Evolutionary conservation across 495 filamentous ascomycete species (phyloP).

Genomic region (Umbilicaria muhlenbergii): DNA sequence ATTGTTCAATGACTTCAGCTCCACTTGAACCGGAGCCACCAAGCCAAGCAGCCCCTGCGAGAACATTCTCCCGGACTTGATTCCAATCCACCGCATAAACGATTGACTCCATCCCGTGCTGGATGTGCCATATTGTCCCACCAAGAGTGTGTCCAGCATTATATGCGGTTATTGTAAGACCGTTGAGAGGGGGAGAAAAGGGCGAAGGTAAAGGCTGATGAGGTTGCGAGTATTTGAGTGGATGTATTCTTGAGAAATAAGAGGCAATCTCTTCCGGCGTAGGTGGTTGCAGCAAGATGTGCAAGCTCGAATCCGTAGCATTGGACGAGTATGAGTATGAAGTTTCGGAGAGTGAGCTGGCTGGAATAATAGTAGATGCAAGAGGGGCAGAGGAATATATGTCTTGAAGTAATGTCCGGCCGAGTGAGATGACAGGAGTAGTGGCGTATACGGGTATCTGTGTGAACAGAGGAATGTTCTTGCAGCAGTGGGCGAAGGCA

Average conservation of each 20-base stretch:
- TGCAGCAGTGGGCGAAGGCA: conserved; percentile 93
- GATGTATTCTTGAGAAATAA: conserved; percentile 86
- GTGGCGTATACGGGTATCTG: conserved; percentile 96
- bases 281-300: conserved; percentile 67
- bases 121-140: conserved; percentile 97
- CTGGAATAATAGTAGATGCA: conserved; percentile 63
- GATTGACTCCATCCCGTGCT: conserved; percentile 90
- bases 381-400: conserved; percentile 81
- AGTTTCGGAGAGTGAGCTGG: conserved; percentile 49
- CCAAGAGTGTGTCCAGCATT: conserved; percentile 91
- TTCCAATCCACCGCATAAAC: conserved; percentile 99
- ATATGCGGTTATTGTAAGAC: conserved; percentile 93
- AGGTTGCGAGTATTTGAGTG: conserved; percentile 91
- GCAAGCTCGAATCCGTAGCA: conserved; percentile 16
- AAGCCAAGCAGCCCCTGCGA: conserved; percentile 86
- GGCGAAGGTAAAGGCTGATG: conserved; percentile 75
- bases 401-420: conserved; percentile 80
- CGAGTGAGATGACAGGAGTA: conserved; percentile 79
- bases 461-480: conserved; percentile 80
- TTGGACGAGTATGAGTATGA: conserved; percentile 28
- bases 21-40: conserved; percentile 67
- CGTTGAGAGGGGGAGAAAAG: conserved; percentile 74
- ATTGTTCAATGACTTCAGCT: conserved; percentile 78
- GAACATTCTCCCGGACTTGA: conserved; percentile 81
- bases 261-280: conserved; percentile 74